phyloP scores from a whole-genome alignment of 352 stramenopile genomes.

The Pythium aphanidermatum region DNA sequence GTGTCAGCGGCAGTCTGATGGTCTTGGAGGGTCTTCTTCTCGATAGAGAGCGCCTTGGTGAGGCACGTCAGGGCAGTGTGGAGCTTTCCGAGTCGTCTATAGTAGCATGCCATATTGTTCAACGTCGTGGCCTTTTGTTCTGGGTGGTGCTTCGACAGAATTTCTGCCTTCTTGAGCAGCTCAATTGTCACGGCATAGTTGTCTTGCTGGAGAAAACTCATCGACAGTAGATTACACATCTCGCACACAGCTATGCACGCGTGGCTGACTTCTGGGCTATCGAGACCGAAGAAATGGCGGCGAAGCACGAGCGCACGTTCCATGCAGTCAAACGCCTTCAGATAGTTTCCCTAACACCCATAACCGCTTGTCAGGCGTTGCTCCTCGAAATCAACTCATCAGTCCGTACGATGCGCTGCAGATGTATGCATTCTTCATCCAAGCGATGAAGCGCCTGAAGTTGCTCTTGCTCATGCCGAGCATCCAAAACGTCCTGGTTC shows the following conservation, averaged over 20 bases:
- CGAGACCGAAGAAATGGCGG: slow-evolving; percentile 89
- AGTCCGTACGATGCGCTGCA: slow-evolving; percentile 61
- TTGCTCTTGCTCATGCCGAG: slow-evolving; percentile 58
- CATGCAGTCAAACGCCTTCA: slow-evolving; percentile 91
- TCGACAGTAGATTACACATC: slow-evolving; percentile 92
- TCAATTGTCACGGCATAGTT: slow-evolving; percentile 90
- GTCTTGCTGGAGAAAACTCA: slow-evolving; percentile 93
- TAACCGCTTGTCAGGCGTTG: not conserved
- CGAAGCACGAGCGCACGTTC: slow-evolving; percentile 87
- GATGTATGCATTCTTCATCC: slow-evolving; percentile 86
- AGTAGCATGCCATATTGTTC: slow-evolving; percentile 94
- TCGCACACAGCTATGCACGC: slow-evolving; percentile 88
- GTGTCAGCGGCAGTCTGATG: slow-evolving; percentile 87
- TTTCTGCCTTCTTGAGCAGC: slow-evolving; percentile 91
- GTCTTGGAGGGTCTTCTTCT: slow-evolving; percentile 53
- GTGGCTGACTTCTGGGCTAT: slow-evolving; percentile 77
- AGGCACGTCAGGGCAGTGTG: slow-evolving; percentile 89
- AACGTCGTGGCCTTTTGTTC: slow-evolving; percentile 84
- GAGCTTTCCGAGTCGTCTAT: slow-evolving; percentile 82
- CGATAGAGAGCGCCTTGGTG: slow-evolving; percentile 86
- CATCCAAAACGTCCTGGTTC: slow-evolving; percentile 29
- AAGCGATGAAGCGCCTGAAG: slow-evolving; percentile 87
- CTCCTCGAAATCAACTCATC: not conserved
- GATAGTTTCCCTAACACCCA: slow-evolving; percentile 78
- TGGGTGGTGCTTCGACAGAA: slow-evolving; percentile 83